phyloP scores from a whole-genome alignment of 2,329 filamentous ascomycete genomes.

The Trichoderma harzianum region DNA sequence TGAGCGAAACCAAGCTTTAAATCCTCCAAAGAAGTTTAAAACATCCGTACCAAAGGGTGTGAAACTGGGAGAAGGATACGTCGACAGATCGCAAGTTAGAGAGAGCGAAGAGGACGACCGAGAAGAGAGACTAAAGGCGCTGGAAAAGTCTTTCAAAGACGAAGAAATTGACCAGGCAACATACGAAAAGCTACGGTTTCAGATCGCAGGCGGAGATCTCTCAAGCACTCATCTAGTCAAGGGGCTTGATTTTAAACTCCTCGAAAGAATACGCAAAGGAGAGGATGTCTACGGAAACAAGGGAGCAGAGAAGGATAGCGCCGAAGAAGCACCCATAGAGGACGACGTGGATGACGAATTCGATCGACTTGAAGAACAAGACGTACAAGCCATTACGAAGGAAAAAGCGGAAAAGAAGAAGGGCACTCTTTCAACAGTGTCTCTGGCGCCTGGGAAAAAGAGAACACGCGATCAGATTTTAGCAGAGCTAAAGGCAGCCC shows the following conservation, averaged over 20 bases:
- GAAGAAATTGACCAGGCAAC: conserved; percentile 78
- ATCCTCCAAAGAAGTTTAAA: conserved; percentile 69
- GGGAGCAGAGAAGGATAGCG: conserved; percentile 28
- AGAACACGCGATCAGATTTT: conserved; percentile 64
- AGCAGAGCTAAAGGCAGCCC: conserved; percentile 62
- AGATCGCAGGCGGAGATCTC: conserved; percentile 81
- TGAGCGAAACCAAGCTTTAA: conserved; percentile 58
- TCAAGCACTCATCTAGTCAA: conserved; percentile 84
- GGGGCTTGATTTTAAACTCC: conserved; percentile 80
- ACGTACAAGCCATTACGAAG: conserved; percentile 52
- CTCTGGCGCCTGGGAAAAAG: conserved; percentile 55
- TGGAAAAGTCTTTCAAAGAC: conserved; percentile 79
- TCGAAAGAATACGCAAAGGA: conserved; percentile 65
- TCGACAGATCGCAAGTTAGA: conserved; percentile 71
- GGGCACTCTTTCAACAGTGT: conserved; percentile 55
- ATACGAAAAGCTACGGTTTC: conserved; percentile 69
- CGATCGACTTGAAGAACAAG: conserved; percentile 53
- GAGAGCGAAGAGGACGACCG: conserved; percentile 53
- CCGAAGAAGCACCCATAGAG: conserved; percentile 25
- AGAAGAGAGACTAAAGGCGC: conserved; percentile 66
- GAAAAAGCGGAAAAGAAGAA: conserved; percentile 55
- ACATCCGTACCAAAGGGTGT: conserved; percentile 79
- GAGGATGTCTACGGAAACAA: conserved; percentile 59
- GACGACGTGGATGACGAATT: conserved; percentile 62
- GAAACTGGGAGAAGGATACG: conserved; percentile 75